A percentile compares a stretch with the other conserved stretches of the same genome.
phyloP scores from a whole-genome alignment of 192 early-diverging fungal genomes.

The Coemansia sp. region DNA sequence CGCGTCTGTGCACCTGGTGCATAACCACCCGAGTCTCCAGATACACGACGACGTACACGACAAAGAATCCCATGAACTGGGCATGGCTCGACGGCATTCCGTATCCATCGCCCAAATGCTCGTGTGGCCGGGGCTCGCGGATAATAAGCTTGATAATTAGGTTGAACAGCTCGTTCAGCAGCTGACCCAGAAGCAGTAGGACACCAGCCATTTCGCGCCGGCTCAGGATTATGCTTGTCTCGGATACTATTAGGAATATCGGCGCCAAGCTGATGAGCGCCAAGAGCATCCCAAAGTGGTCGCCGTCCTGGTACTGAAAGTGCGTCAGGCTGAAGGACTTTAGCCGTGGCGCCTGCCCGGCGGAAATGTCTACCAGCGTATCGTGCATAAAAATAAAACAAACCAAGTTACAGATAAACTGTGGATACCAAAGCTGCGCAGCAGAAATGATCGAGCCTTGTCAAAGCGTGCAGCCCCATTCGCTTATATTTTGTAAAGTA shows the following conservation, averaged over 20 bases:
- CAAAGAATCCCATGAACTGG: conserved; percentile 51
- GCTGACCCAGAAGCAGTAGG: conserved; percentile 33
- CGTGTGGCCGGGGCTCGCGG: conserved; percentile 25
- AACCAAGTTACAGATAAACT: background rate
- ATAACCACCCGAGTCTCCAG: conserved; percentile 13
- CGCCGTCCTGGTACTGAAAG: conserved; percentile 45
- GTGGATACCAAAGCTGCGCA: too few species aligned
- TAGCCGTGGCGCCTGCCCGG: conserved; percentile 3
- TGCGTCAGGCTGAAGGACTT: conserved; percentile 41
- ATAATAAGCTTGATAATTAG: conserved; percentile 24
- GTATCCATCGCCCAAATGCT: conserved; percentile 44
- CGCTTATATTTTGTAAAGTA: too few species aligned
- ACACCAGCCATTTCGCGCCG: conserved; percentile 40
- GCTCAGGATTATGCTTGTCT: conserved; percentile 38
- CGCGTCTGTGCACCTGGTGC: conserved; percentile 5
- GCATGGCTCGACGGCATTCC: conserved; percentile 53
- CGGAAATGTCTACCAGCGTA: background rate
- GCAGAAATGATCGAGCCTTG: too few species aligned
- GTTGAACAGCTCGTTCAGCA: conserved; percentile 40
- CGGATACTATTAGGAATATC: conserved; percentile 43
- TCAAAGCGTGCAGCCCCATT: too few species aligned
- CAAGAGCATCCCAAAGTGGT: conserved; percentile 27
- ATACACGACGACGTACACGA: conserved; percentile 15
- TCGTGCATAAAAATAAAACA: background rate
- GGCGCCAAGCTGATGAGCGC: conserved; percentile 43